These are phyloP conservation scores for Phragmites australis DNA, from an alignment of 176 grass and related monocot species.

Conservation along the genomic window DNA sequence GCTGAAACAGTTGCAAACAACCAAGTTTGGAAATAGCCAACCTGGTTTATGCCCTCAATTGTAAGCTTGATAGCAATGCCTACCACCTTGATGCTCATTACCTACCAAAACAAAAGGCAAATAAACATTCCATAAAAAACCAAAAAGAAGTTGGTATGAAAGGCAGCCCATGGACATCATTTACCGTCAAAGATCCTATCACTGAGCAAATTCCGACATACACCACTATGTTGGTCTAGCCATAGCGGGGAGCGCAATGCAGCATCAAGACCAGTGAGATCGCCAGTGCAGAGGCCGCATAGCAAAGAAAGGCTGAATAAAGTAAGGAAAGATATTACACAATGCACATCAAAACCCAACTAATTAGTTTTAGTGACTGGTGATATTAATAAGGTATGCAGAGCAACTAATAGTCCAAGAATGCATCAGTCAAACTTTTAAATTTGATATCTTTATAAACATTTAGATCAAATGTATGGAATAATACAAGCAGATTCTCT, in stretches of 20 bases:
- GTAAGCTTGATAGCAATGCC: no score
- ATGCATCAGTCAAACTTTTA: neutral
- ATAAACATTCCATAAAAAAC: slow-evolving; percentile 16
- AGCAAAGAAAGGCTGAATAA: slow-evolving; percentile 65
- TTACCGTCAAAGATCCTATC: slow-evolving; percentile 86
- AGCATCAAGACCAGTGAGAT: slow-evolving; percentile 71
- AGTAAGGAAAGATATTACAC: neutral
- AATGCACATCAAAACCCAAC: neutral
- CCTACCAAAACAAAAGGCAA: slow-evolving; percentile 37
- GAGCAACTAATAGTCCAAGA: neutral
- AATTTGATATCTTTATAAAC: neutral
- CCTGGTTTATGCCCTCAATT: no score
- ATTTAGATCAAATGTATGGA: neutral
- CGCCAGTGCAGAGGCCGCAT: slow-evolving; percentile 53
- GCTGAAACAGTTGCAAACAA: no score
- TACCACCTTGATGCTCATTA: neutral
- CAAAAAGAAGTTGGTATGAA: neutral
- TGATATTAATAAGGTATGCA: neutral
- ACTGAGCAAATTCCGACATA: slow-evolving; percentile 79
- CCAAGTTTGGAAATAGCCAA: no score
- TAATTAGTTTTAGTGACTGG: no score
- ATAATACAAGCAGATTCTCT: no score
- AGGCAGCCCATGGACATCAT: neutral
- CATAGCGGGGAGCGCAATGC: slow-evolving; percentile 70
- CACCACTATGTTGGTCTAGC: slow-evolving; percentile 77